These are phyloP conservation scores for Annulohypoxylon truncatum DNA, from an alignment of 2,329 filamentous ascomycete genomes.

Conservation along the genomic window DNA sequence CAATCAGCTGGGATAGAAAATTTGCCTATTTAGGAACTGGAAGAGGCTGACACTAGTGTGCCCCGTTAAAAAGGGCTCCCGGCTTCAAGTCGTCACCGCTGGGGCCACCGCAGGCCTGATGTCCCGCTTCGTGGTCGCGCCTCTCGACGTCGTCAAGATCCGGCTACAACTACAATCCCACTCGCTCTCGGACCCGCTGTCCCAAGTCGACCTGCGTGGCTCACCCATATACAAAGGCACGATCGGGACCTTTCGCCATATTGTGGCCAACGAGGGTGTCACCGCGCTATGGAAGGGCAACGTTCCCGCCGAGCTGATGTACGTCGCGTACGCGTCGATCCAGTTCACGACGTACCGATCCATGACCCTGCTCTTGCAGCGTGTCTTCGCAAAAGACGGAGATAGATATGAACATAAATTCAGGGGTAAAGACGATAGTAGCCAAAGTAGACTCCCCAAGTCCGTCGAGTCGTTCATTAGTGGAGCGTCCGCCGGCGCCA, in stretches of 20 bases:
- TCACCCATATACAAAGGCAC: conserved; percentile 78
- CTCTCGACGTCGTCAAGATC: conserved; percentile 98
- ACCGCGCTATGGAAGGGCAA: conserved; percentile 97
- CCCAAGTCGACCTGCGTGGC: conserved; percentile 61
- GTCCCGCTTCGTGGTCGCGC: conserved; percentile 92
- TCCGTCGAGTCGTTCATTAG: conserved; percentile 83
- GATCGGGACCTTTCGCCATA: conserved; percentile 78
- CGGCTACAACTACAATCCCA: conserved; percentile 93
- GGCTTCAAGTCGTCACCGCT: conserved; percentile 66
- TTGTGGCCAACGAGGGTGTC: conserved; percentile 83
- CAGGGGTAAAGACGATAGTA: conserved; percentile 50
- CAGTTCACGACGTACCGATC: conserved; percentile 92
- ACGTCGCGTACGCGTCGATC: conserved; percentile 87
- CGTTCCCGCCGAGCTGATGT: conserved; percentile 92
- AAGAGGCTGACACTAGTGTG: conserved; percentile 4
- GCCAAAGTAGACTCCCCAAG: conserved; percentile 63
- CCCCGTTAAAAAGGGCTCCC: conserved; percentile 59
- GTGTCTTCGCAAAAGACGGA: conserved; percentile 54
- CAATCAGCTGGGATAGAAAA: background rate
- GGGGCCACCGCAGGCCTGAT: conserved; percentile 81
- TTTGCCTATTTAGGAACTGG: background rate
- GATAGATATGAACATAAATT: background rate
- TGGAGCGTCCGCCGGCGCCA: conserved; percentile 83
- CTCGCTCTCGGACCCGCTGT: conserved; percentile 79
- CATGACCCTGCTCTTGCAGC: conserved; percentile 73